Conservation (phyloP, 2,329 filamentous ascomycete species). For the Nigrospora oryzae region DNA sequence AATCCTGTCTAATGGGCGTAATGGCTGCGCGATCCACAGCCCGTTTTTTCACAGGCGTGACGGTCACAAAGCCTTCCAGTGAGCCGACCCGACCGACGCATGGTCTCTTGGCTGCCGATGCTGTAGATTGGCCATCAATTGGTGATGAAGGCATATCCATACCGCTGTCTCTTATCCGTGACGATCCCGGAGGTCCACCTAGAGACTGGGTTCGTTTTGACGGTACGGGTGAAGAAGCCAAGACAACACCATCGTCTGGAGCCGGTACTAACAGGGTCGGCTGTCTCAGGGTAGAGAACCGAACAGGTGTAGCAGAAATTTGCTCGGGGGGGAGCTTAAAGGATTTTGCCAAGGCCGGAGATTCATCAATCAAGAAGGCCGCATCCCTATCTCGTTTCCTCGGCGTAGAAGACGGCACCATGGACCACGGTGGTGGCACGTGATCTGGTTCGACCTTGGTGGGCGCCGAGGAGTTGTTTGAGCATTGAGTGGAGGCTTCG, state of each 20-base stretch:
- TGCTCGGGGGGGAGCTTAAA: slow-evolving; percentile 7
- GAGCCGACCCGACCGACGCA: slow-evolving; percentile 6
- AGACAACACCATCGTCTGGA: slow-evolving; percentile 14
- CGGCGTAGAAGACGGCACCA: slow-evolving; percentile 32
- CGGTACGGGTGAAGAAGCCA: slow-evolving; percentile 20
- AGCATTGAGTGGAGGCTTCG: slow-evolving; percentile 14
- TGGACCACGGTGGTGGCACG: slow-evolving; percentile 26
- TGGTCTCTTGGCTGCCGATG: slow-evolving; percentile 27
- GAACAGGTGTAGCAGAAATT: slow-evolving; percentile 15
- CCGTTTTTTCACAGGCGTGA: slow-evolving; percentile 14
- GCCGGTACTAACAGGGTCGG: slow-evolving; percentile 12
- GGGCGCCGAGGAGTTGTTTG: not conserved
- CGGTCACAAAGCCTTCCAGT: slow-evolving; percentile 11
- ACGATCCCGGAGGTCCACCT: slow-evolving; percentile 3
- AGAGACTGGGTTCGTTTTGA: slow-evolving; percentile 12
- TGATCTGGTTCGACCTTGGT: slow-evolving; percentile 10
- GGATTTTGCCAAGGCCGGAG: slow-evolving; percentile 18
- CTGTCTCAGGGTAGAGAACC: slow-evolving; percentile 6
- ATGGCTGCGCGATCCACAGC: not conserved
- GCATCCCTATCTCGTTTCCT: slow-evolving; percentile 21
- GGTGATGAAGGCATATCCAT: slow-evolving; percentile 22
- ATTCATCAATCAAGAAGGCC: slow-evolving; percentile 20
- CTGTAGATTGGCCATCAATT: slow-evolving; percentile 9
- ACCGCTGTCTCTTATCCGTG: slow-evolving; percentile 16
- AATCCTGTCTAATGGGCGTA: slow-evolving; percentile 2